These are phyloP conservation scores for Diplosphaera chodatii DNA, from an alignment of 139 green algal species.

Conservation along the genomic window DNA sequence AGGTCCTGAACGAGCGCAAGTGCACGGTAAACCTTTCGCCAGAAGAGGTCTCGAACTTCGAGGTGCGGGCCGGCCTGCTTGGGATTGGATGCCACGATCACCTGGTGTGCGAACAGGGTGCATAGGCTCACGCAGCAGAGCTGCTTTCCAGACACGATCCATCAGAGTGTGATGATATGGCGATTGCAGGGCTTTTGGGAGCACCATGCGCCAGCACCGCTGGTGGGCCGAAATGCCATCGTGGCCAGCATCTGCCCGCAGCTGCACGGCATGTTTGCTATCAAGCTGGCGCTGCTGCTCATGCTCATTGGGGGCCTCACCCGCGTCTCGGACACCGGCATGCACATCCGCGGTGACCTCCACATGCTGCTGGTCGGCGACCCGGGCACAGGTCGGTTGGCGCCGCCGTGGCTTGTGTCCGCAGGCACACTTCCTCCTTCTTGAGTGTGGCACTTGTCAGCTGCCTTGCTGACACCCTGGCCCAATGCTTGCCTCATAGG, in stretches of 20 bases:
- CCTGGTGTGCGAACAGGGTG: too few relatives aligned
- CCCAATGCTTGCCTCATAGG: too few relatives aligned
- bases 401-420: too few relatives aligned
- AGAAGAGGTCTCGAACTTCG: slow-evolving; percentile 13
- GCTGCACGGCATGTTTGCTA: slow-evolving; percentile 58
- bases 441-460: too few relatives aligned
- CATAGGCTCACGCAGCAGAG: too few relatives aligned
- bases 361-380: slow-evolving; percentile 91
- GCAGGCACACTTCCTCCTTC: too few relatives aligned
- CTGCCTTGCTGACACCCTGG: too few relatives aligned
- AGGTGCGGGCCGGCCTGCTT: too few relatives aligned
- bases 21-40: slow-evolving; percentile 7
- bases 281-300: slow-evolving; percentile 75
- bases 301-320: slow-evolving; percentile 72
- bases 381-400: slow-evolving; percentile 65
- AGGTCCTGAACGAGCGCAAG: slow-evolving; percentile 17
- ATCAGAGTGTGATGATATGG: too few relatives aligned
- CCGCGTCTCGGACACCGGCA: slow-evolving; percentile 24
- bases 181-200: slow-evolving; percentile 57
- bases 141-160: too few relatives aligned
- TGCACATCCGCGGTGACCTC: slow-evolving; percentile 56
- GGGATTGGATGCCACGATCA: too few relatives aligned
- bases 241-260: slow-evolving; percentile 67
- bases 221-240: slow-evolving; percentile 63
- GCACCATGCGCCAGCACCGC: slow-evolving; percentile 31